Evolutionary conservation across 2,329 filamentous ascomycete genomes (phyloP).

Genomic region (Pseudogymnoascus sp.): DNA sequence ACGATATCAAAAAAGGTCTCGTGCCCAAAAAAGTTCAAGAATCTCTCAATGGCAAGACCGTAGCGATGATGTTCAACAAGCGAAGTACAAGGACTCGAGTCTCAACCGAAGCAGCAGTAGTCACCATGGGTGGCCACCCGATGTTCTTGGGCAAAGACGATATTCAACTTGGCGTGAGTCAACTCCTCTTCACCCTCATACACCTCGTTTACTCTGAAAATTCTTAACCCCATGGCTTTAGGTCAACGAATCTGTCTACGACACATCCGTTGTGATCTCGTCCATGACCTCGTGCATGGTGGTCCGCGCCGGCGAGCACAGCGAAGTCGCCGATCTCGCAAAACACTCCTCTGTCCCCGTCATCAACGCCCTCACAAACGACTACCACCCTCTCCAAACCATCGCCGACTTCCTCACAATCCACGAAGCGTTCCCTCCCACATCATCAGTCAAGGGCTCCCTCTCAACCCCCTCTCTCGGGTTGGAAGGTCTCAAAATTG

Average conservation of each 20-base stretch:
- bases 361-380: slow-evolving; percentile 81
- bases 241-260: slow-evolving; percentile 91
- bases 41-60: slow-evolving; percentile 65
- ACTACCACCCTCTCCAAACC: slow-evolving; percentile 88
- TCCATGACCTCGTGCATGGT: slow-evolving; percentile 84
- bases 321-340: slow-evolving; percentile 65
- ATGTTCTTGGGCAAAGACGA: slow-evolving; percentile 97
- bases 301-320: slow-evolving; percentile 68
- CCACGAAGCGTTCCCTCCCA: slow-evolving; percentile 62
- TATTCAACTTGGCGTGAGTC: slow-evolving; percentile 80
- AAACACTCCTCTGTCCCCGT: slow-evolving; percentile 70
- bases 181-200: not conserved
- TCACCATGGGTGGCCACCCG: slow-evolving; percentile 81
- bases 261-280: slow-evolving; percentile 88
- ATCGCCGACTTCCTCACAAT: slow-evolving; percentile 93
- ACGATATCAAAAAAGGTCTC: slow-evolving; percentile 63
- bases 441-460: slow-evolving; percentile 24
- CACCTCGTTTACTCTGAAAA: not conserved
- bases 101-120: slow-evolving; percentile 84
- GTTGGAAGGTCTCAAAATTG: slow-evolving; percentile 77
- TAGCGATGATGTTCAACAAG: slow-evolving; percentile 97
- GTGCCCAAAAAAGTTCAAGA: slow-evolving; percentile 52
- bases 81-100: slow-evolving; percentile 88
- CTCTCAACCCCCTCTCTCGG: slow-evolving; percentile 42
- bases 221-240: slow-evolving; percentile 26